Evolutionary conservation across 2,329 filamentous ascomycete genomes (phyloP).

Genomic region (Phoma sp.): DNA sequence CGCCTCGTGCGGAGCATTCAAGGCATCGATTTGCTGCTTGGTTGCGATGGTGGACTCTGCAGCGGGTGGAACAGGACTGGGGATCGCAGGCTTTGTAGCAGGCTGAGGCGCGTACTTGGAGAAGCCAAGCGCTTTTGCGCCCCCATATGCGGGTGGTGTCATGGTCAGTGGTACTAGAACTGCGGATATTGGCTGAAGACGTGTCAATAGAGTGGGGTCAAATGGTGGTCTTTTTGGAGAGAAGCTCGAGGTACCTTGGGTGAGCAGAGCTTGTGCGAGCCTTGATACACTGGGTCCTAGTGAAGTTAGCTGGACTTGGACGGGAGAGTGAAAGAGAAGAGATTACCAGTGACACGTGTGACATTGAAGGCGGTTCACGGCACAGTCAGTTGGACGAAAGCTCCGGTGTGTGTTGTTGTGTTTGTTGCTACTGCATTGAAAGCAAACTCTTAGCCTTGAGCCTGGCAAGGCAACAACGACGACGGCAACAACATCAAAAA

Average conservation of each 20-base stretch:
- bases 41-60: constrained; percentile 28
- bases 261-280: not conserved
- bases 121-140: constrained; percentile 20
- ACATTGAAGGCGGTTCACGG: no score
- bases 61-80: not conserved
- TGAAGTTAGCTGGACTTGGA: not conserved
- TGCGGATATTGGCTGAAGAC: no score
- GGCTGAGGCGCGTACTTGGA: constrained; percentile 29
- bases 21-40: constrained; percentile 34
- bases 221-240: no score
- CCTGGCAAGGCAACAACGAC: no score
- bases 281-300: not conserved
- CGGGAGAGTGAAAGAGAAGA: no score
- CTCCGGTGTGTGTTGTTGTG: no score
- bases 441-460: no score
- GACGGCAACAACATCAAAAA: no score
- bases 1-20: not conserved
- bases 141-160: constrained; percentile 3
- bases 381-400: no score
- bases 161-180: not conserved
- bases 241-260: not conserved
- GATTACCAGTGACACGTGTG: no score
- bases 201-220: no score
- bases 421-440: no score
- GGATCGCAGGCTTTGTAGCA: constrained; percentile 6